These are phyloP conservation scores for Apiotrichum mycotoxinovorans DNA, from an alignment of 1,284 basidiomycete species.

Conservation along the genomic window DNA sequence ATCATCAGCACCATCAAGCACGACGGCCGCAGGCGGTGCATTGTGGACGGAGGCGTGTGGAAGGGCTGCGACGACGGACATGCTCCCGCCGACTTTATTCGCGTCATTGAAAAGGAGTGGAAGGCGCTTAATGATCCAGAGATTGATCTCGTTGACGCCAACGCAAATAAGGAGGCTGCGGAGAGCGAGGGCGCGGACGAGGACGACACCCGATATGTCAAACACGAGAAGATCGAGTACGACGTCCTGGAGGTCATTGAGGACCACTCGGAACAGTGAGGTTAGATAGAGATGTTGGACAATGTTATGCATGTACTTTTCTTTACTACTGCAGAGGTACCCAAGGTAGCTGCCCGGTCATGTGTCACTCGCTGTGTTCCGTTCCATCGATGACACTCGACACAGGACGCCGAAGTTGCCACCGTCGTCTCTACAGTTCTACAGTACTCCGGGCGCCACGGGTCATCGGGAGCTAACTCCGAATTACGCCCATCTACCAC, in stretches of 20 bases:
- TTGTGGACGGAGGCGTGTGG: slow-evolving; percentile 69
- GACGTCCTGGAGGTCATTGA: too few relatives aligned
- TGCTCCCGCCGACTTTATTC: slow-evolving; percentile 65
- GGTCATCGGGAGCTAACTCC: not conserved
- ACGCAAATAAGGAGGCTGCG: too few relatives aligned
- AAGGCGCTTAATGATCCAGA: slow-evolving; percentile 24
- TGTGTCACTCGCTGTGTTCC: too few relatives aligned
- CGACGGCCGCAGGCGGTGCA: slow-evolving; percentile 60
- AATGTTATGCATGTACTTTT: too few relatives aligned
- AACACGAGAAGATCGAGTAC: not conserved
- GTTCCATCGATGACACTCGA: too few relatives aligned
- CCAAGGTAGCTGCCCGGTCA: too few relatives aligned
- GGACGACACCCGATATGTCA: not conserved
- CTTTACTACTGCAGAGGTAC: too few relatives aligned
- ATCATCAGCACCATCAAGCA: slow-evolving; percentile 55
- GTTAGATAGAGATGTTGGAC: too few relatives aligned
- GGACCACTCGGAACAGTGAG: too few relatives aligned
- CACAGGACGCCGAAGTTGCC: too few relatives aligned
- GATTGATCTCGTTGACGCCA: not conserved
- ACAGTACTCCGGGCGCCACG: not conserved
- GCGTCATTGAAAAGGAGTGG: slow-evolving; percentile 70
- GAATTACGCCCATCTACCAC: not conserved
- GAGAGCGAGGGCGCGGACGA: not conserved
- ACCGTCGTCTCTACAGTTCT: too few relatives aligned
- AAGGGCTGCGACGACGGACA: slow-evolving; percentile 79